A percentile compares a stretch with the other conserved stretches of the same genome.
These are phyloP conservation scores for Lojkania enalia DNA, from an alignment of 2,329 filamentous ascomycete genomes.

Conservation along the genomic window DNA sequence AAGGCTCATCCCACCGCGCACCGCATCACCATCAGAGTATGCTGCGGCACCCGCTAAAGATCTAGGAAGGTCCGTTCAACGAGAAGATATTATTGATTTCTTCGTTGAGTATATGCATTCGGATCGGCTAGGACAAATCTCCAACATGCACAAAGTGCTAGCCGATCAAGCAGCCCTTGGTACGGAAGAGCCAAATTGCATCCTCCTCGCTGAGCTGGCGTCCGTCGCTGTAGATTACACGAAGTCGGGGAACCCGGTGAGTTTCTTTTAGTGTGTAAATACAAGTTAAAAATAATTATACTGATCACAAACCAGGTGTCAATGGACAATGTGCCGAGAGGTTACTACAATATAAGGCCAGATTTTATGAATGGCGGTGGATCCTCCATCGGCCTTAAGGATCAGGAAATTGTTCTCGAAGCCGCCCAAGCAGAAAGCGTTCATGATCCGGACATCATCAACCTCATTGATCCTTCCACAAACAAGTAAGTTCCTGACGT, in stretches of 20 bases:
- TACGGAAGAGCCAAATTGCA: slow-evolving; percentile 17
- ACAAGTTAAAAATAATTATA: neutral
- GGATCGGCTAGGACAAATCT: slow-evolving; percentile 49
- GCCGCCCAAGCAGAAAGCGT: too few relatives aligned
- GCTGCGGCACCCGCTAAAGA: slow-evolving; percentile 60
- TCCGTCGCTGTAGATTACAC: slow-evolving; percentile 16
- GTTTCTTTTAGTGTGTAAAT: slow-evolving; percentile 1
- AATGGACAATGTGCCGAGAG: slow-evolving; percentile 9
- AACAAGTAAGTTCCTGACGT: slow-evolving; percentile 23
- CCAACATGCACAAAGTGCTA: slow-evolving; percentile 46
- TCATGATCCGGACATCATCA: slow-evolving; percentile 37
- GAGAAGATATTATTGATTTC: slow-evolving; percentile 73
- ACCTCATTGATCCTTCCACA: slow-evolving; percentile 49
- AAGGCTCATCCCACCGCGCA: neutral
- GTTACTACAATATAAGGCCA: slow-evolving; percentile 38
- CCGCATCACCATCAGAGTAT: slow-evolving; percentile 57
- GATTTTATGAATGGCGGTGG: slow-evolving; percentile 58
- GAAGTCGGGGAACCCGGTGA: slow-evolving; percentile 12
- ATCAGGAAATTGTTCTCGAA: too few relatives aligned
- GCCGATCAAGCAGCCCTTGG: slow-evolving; percentile 37
- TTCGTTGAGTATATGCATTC: slow-evolving; percentile 63
- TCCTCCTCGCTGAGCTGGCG: slow-evolving; percentile 3
- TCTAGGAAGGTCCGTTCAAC: slow-evolving; percentile 62
- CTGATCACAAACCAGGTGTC: neutral
- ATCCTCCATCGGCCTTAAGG: slow-evolving; percentile 34